phyloP scores from a whole-genome alignment of 129 eudicot genomes.

The Centaurea solstitialis region DNA sequence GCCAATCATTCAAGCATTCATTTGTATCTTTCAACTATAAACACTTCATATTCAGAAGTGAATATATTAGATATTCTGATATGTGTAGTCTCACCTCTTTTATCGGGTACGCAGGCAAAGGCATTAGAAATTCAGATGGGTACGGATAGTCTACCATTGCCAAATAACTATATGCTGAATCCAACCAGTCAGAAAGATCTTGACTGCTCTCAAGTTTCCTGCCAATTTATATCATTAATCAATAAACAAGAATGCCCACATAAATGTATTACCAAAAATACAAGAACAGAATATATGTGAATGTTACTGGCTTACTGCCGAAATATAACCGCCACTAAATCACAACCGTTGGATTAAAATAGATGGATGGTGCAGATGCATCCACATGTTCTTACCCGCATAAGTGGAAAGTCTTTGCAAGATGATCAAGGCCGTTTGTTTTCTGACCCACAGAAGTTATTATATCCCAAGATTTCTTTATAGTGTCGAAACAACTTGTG shows the following conservation, averaged over 20 bases:
- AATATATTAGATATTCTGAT: not conserved
- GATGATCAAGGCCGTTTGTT: constrained; percentile 57
- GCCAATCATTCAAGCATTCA: not conserved
- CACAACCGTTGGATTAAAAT: not conserved
- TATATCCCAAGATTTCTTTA: constrained; percentile 78
- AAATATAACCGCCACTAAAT: not conserved
- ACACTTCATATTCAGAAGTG: not conserved
- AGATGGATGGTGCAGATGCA: not conserved
- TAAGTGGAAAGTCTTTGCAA: constrained; percentile 62
- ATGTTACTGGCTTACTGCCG: too few relatives aligned
- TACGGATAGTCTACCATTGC: constrained; percentile 93
- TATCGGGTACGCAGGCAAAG: constrained; percentile 87
- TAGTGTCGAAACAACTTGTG: constrained; percentile 77
- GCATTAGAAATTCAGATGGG: constrained; percentile 79
- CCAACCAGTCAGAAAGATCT: constrained; percentile 70
- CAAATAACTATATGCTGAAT: constrained; percentile 79
- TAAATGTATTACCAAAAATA: not conserved
- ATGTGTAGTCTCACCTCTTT: constrained; percentile 59
- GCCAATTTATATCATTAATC: constrained; percentile 13
- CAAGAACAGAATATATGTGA: not conserved
- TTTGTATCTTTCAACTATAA: not conserved
- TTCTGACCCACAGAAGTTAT: constrained; percentile 47
- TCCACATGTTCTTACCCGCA: constrained; percentile 49
- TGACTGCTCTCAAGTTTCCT: constrained; percentile 65
- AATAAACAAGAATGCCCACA: not conserved